Evolutionary conservation across 1,284 basidiomycete species (phyloP).

Genomic region (Exobasidium rhododendri): DNA sequence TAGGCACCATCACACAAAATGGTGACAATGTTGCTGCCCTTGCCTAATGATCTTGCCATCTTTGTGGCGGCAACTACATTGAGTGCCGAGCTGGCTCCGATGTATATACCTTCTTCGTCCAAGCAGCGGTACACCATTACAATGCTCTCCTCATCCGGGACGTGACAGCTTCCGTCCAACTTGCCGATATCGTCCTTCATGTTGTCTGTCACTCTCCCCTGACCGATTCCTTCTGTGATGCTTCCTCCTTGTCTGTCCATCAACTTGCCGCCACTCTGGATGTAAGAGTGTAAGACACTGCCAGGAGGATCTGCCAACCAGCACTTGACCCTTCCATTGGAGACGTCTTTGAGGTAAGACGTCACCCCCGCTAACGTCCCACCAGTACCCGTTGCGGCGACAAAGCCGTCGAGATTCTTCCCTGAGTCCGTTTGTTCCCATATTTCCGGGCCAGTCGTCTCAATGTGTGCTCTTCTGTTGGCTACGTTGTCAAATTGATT

Average conservation of each 20-base stretch:
- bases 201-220: constrained; percentile 95
- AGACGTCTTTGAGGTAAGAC: constrained; percentile 79
- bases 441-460: constrained; percentile 91
- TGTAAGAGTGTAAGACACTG: constrained; percentile 81
- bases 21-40: constrained; percentile 78
- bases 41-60: constrained; percentile 77
- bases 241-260: constrained; percentile 75
- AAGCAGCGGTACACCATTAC: constrained; percentile 89
- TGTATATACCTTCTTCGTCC: constrained; percentile 87
- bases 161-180: constrained; percentile 76
- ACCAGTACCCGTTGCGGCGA: constrained; percentile 90
- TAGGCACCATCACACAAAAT: constrained; percentile 93
- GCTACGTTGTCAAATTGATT: constrained; percentile 94
- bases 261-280: constrained; percentile 72
- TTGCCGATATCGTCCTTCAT: constrained; percentile 77
- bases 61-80: constrained; percentile 92
- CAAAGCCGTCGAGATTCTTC: constrained; percentile 80
- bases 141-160: constrained; percentile 86
- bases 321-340: constrained; percentile 74
- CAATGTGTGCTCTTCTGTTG: constrained; percentile 84
- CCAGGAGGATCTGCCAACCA: constrained; percentile 97
- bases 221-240: constrained; percentile 98
- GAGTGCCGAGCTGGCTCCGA: constrained; percentile 91
- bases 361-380: constrained; percentile 90
- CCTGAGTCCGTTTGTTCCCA: constrained; percentile 74